phyloP scores from a whole-genome alignment of 495 filamentous ascomycete genomes.

The Penicillium cinerascens region DNA sequence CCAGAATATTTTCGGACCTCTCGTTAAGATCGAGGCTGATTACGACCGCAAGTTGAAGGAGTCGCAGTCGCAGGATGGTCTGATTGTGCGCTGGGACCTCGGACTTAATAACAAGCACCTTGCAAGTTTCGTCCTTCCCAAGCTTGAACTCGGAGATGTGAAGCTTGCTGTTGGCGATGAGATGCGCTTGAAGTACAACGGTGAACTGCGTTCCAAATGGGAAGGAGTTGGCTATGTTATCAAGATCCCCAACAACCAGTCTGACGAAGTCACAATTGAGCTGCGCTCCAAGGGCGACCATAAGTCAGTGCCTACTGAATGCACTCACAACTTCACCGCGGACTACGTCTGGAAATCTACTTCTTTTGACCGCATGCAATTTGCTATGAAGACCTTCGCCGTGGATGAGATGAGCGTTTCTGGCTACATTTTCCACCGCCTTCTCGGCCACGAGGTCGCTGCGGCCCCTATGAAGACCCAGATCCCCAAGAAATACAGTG shows the following conservation, averaged over 20 bases:
- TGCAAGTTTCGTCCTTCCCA: constrained; percentile 92
- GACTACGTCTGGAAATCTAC: constrained; percentile 99
- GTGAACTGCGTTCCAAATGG: constrained; percentile 91
- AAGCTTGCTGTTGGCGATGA: constrained; percentile 98
- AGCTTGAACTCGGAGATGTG: constrained; percentile 95
- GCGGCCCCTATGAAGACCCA: constrained; percentile 95
- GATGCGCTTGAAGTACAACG: constrained; percentile 95
- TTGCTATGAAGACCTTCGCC: constrained; percentile 98
- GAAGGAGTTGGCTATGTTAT: constrained; percentile 98
- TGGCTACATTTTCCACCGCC: constrained; percentile 97
- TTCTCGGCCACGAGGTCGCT: constrained; percentile 93
- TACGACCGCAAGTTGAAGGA: constrained; percentile 99
- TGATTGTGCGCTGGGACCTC: constrained; percentile 93
- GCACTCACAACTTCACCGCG: constrained; percentile 95
- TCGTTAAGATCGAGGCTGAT: constrained; percentile 99
- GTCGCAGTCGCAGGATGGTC: constrained; percentile 90
- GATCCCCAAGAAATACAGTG: constrained; percentile 94
- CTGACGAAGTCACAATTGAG: constrained; percentile 95
- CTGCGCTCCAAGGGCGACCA: constrained; percentile 85
- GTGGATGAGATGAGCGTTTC: constrained; percentile 98
- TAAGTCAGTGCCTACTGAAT: constrained; percentile 94
- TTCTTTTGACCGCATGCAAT: constrained; percentile 98
- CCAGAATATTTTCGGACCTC: constrained; percentile 96
- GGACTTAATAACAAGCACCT: constrained; percentile 98
- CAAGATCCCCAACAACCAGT: constrained; percentile 99